Evolutionary conservation across 23 red algal species (phyloP).

Genomic region (Agarophyton chilense): DNA sequence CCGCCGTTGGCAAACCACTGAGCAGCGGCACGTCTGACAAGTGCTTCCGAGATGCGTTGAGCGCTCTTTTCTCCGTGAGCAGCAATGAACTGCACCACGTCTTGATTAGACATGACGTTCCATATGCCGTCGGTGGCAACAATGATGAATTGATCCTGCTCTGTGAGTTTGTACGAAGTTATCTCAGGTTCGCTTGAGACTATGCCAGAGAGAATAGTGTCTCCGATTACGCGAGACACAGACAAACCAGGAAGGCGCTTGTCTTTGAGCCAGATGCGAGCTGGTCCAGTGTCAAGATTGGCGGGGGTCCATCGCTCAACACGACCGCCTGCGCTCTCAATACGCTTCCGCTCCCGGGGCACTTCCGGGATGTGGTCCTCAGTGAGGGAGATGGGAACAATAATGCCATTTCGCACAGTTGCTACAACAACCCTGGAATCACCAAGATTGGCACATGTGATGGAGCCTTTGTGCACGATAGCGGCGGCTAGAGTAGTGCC

Average conservation of each 20-base stretch:
- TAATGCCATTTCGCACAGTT: neutral
- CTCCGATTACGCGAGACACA: slow-evolving; percentile 79
- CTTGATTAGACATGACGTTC: slow-evolving; percentile 79
- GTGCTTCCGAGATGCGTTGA: slow-evolving; percentile 79
- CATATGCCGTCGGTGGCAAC: slow-evolving; percentile 84
- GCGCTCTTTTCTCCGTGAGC: slow-evolving; percentile 32
- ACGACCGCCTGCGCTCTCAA: slow-evolving; percentile 66
- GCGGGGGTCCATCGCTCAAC: slow-evolving; percentile 74
- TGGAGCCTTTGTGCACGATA: slow-evolving; percentile 41
- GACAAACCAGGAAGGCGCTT: slow-evolving; percentile 82
- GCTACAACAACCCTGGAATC: slow-evolving; percentile 67
- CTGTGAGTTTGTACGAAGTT: slow-evolving; percentile 36
- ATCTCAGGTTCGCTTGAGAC: slow-evolving; percentile 78
- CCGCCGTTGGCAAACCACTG: slow-evolving; percentile 62
- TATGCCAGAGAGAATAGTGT: slow-evolving; percentile 61
- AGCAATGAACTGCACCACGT: slow-evolving; percentile 76
- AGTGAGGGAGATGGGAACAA: slow-evolving; percentile 48
- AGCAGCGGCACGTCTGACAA: slow-evolving; percentile 77
- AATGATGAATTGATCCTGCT: slow-evolving; percentile 74
- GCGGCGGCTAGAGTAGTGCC: slow-evolving; percentile 71
- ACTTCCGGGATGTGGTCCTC: slow-evolving; percentile 58
- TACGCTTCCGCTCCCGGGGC: slow-evolving; percentile 65
- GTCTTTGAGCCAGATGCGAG: slow-evolving; percentile 76
- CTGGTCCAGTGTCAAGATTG: slow-evolving; percentile 68
- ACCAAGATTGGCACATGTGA: slow-evolving; percentile 82